Percentiles rank a stretch among this genome's conserved stretches.
Evolutionary conservation across 1,284 basidiomycete species (phyloP).

Genomic region (Phlebopus sp.): DNA sequence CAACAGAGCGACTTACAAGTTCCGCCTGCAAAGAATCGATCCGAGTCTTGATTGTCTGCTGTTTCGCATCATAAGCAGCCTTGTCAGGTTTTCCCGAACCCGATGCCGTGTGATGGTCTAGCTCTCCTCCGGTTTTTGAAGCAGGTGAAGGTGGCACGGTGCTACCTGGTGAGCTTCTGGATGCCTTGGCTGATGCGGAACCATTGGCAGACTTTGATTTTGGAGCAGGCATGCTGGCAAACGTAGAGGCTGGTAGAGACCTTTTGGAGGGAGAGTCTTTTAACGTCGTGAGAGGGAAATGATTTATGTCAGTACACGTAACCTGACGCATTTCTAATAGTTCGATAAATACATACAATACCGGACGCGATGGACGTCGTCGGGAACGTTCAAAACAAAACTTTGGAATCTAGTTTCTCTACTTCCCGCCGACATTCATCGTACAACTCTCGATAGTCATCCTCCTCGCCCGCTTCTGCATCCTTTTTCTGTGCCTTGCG

Average conservation of each 20-base stretch:
- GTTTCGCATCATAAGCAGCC: slow-evolving; percentile 75
- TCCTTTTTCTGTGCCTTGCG: slow-evolving; percentile 66
- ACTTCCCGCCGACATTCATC: slow-evolving; percentile 85
- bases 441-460: slow-evolving; percentile 83
- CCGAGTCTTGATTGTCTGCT: slow-evolving; percentile 77
- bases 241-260: slow-evolving; percentile 24
- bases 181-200: slow-evolving; percentile 41
- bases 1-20: slow-evolving; percentile 55
- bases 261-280: no score
- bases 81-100: slow-evolving; percentile 75
- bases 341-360: no score
- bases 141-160: slow-evolving; percentile 50
- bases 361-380: no score
- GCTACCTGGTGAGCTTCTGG: slow-evolving; percentile 38
- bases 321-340: no score
- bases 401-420: slow-evolving; percentile 70
- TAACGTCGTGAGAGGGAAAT: no score
- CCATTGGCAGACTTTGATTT: slow-evolving; percentile 54
- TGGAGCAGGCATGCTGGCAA: slow-evolving; percentile 41
- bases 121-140: slow-evolving; percentile 40
- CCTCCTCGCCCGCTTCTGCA: slow-evolving; percentile 58
- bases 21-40: slow-evolving; percentile 80
- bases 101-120: slow-evolving; percentile 38
- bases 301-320: no score
- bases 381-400: slow-evolving; percentile 57